A percentile compares a stretch with the other conserved stretches of the same genome.
These are phyloP conservation scores for Theileria parva DNA, from an alignment of 169 alveolate genomes.

Conservation along the genomic window DNA sequence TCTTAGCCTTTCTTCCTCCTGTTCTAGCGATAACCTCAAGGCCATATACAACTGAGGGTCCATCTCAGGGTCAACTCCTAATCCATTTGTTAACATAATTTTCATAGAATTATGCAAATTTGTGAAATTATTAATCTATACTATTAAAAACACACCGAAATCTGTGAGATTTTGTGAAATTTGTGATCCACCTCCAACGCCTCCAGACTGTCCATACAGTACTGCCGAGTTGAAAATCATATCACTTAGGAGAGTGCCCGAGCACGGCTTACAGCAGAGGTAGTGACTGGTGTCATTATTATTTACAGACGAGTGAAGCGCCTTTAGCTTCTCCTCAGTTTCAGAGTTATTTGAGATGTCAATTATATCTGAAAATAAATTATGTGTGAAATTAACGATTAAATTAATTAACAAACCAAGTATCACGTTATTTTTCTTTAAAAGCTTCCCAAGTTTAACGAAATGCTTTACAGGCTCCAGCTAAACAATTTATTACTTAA, in stretches of 20 bases:
- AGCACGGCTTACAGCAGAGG: conserved; percentile 51
- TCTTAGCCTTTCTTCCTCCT: conserved; percentile 67
- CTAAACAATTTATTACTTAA: neutral
- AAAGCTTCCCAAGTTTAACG: conserved; percentile 86
- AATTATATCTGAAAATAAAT: conserved; percentile 30
- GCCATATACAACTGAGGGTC: conserved; percentile 72
- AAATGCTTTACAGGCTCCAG: conserved; percentile 72
- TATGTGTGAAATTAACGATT: neutral
- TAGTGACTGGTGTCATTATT: conserved; percentile 59
- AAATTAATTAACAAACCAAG: conserved; percentile 31
- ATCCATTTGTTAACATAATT: neutral
- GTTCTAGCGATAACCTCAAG: conserved; percentile 64
- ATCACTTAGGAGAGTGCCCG: conserved; percentile 58
- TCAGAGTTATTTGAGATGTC: conserved; percentile 44
- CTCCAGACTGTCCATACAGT: conserved; percentile 26
- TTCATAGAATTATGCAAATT: neutral
- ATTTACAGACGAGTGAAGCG: conserved; percentile 53
- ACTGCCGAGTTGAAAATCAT: conserved; percentile 43
- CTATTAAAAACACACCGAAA: conserved; percentile 31
- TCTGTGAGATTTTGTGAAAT: conserved; percentile 46
- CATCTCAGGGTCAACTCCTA: conserved; percentile 66
- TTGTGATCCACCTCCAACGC: neutral
- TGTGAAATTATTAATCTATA: neutral
- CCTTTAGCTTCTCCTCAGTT: conserved; percentile 56
- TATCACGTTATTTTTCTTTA: conserved; percentile 92